phyloP scores from a whole-genome alignment of 352 stramenopile genomes.

The Pythium sp. region DNA sequence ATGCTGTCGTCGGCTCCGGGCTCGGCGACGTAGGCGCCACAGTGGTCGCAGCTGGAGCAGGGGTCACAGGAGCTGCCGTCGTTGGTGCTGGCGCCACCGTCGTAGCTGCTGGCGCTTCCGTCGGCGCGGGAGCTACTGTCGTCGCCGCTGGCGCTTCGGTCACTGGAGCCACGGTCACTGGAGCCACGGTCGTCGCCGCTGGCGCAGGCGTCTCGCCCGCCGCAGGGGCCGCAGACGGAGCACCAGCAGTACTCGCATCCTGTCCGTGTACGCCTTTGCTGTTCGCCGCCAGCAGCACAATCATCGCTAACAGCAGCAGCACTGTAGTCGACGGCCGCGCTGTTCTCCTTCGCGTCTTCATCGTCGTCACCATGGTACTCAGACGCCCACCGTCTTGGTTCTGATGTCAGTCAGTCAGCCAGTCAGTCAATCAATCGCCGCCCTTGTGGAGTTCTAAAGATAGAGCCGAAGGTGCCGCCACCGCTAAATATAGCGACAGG shows the following conservation, averaged over 20 bases:
- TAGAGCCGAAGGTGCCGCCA: background rate
- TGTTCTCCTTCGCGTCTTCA: background rate
- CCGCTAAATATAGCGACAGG: background rate
- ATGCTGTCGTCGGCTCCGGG: constrained; percentile 2
- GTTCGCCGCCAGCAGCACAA: background rate
- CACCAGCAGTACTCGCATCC: background rate
- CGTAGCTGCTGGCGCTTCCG: constrained; percentile 8
- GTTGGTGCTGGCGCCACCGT: background rate
- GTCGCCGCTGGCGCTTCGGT: constrained; percentile 6
- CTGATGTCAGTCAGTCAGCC: background rate
- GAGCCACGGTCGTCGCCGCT: background rate
- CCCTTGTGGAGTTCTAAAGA: background rate
- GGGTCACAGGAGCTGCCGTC: background rate
- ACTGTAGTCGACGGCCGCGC: too few relatives aligned
- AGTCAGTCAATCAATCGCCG: background rate
- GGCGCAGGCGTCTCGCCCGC: background rate
- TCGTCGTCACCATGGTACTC: background rate
- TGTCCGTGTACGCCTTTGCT: background rate
- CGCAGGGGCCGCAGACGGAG: background rate
- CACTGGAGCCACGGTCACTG: background rate
- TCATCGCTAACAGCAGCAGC: background rate
- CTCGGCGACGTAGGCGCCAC: background rate
- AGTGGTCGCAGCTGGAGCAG: constrained; percentile 5
- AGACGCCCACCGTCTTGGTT: background rate
- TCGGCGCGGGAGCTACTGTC: constrained; percentile 2